Conservation (phyloP, 768 basidiomycete genomes). For the Lentinus tigrinus region DNA sequence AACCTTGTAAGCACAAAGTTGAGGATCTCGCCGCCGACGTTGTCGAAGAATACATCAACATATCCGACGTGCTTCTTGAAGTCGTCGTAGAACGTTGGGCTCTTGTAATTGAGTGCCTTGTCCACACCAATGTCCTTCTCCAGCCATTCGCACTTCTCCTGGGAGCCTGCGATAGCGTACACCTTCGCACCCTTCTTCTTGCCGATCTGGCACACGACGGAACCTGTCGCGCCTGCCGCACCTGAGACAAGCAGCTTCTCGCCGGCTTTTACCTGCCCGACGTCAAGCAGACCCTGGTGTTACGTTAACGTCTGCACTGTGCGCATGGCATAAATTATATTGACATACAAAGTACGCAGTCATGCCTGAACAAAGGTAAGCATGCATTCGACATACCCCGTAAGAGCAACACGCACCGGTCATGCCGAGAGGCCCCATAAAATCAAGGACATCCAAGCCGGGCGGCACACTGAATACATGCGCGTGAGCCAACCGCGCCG, state of each 20-base stretch:
- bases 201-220: slow-evolving; percentile 79
- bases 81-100: slow-evolving; percentile 63
- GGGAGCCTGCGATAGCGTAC: slow-evolving; percentile 82
- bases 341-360: slow-evolving; percentile 84
- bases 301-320: background rate
- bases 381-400: no score
- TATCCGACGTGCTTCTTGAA: slow-evolving; percentile 72
- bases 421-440: slow-evolving; percentile 74
- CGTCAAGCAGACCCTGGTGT: slow-evolving; percentile 72
- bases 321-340: background rate
- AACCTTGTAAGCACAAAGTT: slow-evolving; percentile 74
- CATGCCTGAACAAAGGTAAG: slow-evolving; percentile 46
- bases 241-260: slow-evolving; percentile 87
- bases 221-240: slow-evolving; percentile 90
- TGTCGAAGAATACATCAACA: slow-evolving; percentile 85
- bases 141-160: slow-evolving; percentile 87
- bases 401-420: slow-evolving; percentile 51
- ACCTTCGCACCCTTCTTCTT: slow-evolving; percentile 79
- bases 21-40: slow-evolving; percentile 79
- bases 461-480: slow-evolving; percentile 44
- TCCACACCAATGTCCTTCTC: slow-evolving; percentile 81
- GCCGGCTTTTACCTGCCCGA: slow-evolving; percentile 78
- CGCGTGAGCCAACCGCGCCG: background rate
- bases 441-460: slow-evolving; percentile 71
- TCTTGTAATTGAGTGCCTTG: slow-evolving; percentile 86